Evolutionary conservation across 2,329 filamentous ascomycete genomes (phyloP).

Genomic region (Aspergillus hiratsukae): DNA sequence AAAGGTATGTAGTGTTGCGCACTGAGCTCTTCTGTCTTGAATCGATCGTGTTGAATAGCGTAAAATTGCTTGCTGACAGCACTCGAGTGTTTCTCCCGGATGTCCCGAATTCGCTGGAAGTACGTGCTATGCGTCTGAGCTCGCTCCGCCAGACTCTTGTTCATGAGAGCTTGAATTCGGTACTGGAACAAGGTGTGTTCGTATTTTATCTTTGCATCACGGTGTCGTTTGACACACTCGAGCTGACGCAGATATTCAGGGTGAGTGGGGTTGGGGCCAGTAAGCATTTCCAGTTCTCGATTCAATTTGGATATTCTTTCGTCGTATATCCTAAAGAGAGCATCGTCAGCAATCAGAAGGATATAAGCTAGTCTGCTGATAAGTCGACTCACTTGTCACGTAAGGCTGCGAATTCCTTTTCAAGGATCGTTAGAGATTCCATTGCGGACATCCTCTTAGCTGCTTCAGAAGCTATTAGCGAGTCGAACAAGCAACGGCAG

Average conservation of each 20-base stretch:
- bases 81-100: slow-evolving; percentile 74
- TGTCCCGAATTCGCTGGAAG: slow-evolving; percentile 78
- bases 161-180: slow-evolving; percentile 67
- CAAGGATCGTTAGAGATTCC: slow-evolving; percentile 72
- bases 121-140: slow-evolving; percentile 87
- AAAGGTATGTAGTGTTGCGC: slow-evolving; percentile 80
- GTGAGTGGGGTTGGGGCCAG: slow-evolving; percentile 62
- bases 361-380: background rate
- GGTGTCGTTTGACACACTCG: slow-evolving; percentile 75
- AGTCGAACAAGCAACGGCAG: background rate
- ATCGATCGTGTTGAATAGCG: slow-evolving; percentile 82
- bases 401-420: slow-evolving; percentile 83
- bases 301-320: slow-evolving; percentile 82
- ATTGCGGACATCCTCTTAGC: slow-evolving; percentile 75
- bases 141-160: slow-evolving; percentile 72
- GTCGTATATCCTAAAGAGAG: slow-evolving; percentile 66
- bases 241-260: slow-evolving; percentile 89
- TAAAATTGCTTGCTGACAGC: slow-evolving; percentile 86
- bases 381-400: slow-evolving; percentile 52
- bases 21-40: slow-evolving; percentile 71
- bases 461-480: slow-evolving; percentile 47
- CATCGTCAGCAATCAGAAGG: slow-evolving; percentile 9
- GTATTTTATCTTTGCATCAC: slow-evolving; percentile 72
- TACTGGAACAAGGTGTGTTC: slow-evolving; percentile 71
- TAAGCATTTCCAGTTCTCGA: slow-evolving; percentile 58